Evolutionary conservation across 495 filamentous ascomycete genomes (phyloP).

Genomic region (Podospora pseudoanserina): DNA sequence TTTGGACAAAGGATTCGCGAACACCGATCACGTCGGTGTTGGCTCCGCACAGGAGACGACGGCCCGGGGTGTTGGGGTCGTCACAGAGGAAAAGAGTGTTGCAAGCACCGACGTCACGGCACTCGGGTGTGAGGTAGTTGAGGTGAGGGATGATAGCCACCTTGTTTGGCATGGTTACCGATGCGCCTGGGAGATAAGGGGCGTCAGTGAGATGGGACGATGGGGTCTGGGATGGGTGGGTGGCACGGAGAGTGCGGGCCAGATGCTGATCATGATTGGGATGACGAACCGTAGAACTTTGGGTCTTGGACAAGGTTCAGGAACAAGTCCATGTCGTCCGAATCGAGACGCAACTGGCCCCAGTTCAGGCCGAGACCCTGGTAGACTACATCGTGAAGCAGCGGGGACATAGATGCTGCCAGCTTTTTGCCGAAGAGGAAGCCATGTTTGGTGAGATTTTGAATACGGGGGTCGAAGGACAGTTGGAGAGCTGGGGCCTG

Average conservation of each 20-base stretch:
- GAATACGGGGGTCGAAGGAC: slow-evolving; percentile 19
- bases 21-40: slow-evolving; percentile 76
- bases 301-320: slow-evolving; percentile 33
- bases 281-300: slow-evolving; percentile 32
- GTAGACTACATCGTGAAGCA: slow-evolving; percentile 66
- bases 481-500: slow-evolving; percentile 5
- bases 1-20: slow-evolving; percentile 63
- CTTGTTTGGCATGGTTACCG: slow-evolving; percentile 76
- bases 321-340: slow-evolving; percentile 45
- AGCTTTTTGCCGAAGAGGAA: slow-evolving; percentile 55
- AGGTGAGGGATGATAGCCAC: slow-evolving; percentile 64
- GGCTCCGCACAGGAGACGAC: slow-evolving; percentile 56
- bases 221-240: not conserved
- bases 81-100: slow-evolving; percentile 68
- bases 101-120: slow-evolving; percentile 62
- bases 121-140: slow-evolving; percentile 65
- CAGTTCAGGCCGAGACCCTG: slow-evolving; percentile 55
- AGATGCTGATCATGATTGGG: slow-evolving; percentile 8
- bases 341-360: slow-evolving; percentile 57
- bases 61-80: slow-evolving; percentile 35
- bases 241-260: not conserved
- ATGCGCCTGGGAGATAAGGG: slow-evolving; percentile 58
- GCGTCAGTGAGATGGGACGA: slow-evolving; percentile 49
- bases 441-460: slow-evolving; percentile 44
- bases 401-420: slow-evolving; percentile 65